Evolutionary conservation across 305 asterid genomes (phyloP).

Genomic region (Stenogyne calaminthoides): DNA sequence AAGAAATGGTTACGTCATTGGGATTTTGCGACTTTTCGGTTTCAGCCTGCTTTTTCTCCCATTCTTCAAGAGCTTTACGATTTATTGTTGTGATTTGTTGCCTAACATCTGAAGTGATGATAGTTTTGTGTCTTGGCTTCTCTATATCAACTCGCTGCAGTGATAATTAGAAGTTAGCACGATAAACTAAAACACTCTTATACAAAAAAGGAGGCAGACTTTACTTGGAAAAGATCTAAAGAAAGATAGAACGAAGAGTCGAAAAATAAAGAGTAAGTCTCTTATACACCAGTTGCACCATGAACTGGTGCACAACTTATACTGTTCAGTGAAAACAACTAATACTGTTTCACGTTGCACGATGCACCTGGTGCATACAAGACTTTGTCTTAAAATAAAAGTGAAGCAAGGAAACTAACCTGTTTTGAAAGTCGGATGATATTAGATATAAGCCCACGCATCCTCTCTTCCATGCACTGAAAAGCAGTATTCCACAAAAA

Average conservation of each 20-base stretch:
- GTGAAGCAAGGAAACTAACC: slow-evolving; percentile 44
- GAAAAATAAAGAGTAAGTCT: not conserved
- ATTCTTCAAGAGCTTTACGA: slow-evolving; percentile 82
- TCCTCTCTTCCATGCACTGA: slow-evolving; percentile 88
- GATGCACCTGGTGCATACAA: no score
- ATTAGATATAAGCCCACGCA: slow-evolving; percentile 75
- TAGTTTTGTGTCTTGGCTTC: slow-evolving; percentile 78
- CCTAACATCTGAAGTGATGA: slow-evolving; percentile 79
- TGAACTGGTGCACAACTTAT: no score
- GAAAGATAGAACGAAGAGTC: not conserved
- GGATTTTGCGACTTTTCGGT: slow-evolving; percentile 66
- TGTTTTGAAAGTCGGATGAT: slow-evolving; percentile 84
- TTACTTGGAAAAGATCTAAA: not conserved
- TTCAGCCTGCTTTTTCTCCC: slow-evolving; percentile 90
- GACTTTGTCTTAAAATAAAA: not conserved
- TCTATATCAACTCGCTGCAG: slow-evolving; percentile 78
- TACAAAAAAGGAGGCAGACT: slow-evolving; percentile 6
- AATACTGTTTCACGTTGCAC: no score
- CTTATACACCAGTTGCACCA: no score
- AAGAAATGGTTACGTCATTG: slow-evolving; percentile 57
- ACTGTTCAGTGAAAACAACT: no score
- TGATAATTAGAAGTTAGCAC: slow-evolving; percentile 25
- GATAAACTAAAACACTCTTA: slow-evolving; percentile 9
- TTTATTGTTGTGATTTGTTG: slow-evolving; percentile 70
- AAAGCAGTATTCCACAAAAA: slow-evolving; percentile 31